A percentile compares a stretch with the other conserved stretches of the same genome.
Evolutionary conservation across 306 rosid species (phyloP).

Genomic region (Luffa aegyptiaca): DNA sequence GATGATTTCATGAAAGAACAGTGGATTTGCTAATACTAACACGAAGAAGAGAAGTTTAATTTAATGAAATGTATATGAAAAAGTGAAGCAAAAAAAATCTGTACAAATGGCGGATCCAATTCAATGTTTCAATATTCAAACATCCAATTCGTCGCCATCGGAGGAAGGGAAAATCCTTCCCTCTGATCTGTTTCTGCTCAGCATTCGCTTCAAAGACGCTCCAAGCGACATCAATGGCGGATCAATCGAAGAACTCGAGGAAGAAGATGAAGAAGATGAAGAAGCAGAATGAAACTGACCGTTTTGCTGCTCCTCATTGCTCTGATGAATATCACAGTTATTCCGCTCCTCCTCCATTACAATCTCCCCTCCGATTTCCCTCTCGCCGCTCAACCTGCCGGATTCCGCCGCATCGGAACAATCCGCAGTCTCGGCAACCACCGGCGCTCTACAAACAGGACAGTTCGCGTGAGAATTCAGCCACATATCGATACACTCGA

Average conservation of each 20-base stretch:
- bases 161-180: slow-evolving; percentile 12
- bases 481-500: slow-evolving; percentile 91
- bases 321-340: slow-evolving; percentile 1
- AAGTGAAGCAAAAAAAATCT: not conserved
- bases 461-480: slow-evolving; percentile 61
- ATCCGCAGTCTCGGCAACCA: slow-evolving; percentile 6
- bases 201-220: slow-evolving; percentile 11
- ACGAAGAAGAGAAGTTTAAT: not conserved
- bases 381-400: not conserved
- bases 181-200: slow-evolving; percentile 13
- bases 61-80: not conserved
- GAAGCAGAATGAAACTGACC: not conserved
- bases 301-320: not conserved
- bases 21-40: not conserved
- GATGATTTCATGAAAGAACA: not conserved
- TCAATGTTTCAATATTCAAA: not conserved
- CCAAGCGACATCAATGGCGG: slow-evolving; percentile 7
- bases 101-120: not conserved
- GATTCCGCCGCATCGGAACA: not conserved
- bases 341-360: not conserved
- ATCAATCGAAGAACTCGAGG: not conserved
- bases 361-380: not conserved
- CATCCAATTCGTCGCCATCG: not conserved
- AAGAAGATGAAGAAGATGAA: not conserved
- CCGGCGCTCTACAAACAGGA: slow-evolving; percentile 71